Evolutionary conservation across 805 yeast species (phyloP).

Genomic region (Brettanomyces naardenensis): DNA sequence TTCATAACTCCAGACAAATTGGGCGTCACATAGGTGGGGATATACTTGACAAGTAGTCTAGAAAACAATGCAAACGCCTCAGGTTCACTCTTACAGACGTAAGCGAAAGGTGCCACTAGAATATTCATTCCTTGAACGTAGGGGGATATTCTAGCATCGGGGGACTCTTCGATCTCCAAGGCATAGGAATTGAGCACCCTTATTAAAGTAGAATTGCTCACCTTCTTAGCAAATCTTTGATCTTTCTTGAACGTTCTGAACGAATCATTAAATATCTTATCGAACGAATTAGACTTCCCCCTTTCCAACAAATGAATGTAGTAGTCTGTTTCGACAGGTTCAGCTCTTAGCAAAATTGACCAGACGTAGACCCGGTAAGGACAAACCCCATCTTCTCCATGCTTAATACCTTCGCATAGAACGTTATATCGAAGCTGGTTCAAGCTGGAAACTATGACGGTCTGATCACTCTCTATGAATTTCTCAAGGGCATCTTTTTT

Average conservation of each 20-base stretch:
- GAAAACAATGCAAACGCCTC: slow-evolving; percentile 74
- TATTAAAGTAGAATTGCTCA: slow-evolving; percentile 60
- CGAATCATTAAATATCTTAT: slow-evolving; percentile 77
- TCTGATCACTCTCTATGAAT: slow-evolving; percentile 35
- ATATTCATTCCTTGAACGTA: slow-evolving; percentile 95
- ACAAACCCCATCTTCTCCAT: slow-evolving; percentile 34
- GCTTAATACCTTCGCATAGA: slow-evolving; percentile 37
- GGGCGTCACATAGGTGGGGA: slow-evolving; percentile 74
- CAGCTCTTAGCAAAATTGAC: slow-evolving; percentile 65
- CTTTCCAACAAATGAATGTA: slow-evolving; percentile 46
- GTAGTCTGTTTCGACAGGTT: slow-evolving; percentile 45
- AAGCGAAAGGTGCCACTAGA: slow-evolving; percentile 75
- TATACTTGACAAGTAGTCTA: slow-evolving; percentile 48
- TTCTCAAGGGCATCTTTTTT: slow-evolving; percentile 48
- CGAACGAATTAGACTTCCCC: slow-evolving; percentile 53
- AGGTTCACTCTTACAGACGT: slow-evolving; percentile 70
- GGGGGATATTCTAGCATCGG: slow-evolving; percentile 24
- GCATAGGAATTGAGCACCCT: slow-evolving; percentile 73
- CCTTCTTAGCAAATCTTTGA: slow-evolving; percentile 50
- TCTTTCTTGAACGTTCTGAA: slow-evolving; percentile 81
- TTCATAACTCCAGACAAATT: slow-evolving; percentile 76
- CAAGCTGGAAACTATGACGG: slow-evolving; percentile 39
- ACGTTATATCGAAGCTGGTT: slow-evolving; percentile 46
- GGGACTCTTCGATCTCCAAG: slow-evolving; percentile 25
- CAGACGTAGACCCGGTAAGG: slow-evolving; percentile 72